Evolutionary conservation across 768 basidiomycete genomes (phyloP).

Genomic region (Harrya chromipes): DNA sequence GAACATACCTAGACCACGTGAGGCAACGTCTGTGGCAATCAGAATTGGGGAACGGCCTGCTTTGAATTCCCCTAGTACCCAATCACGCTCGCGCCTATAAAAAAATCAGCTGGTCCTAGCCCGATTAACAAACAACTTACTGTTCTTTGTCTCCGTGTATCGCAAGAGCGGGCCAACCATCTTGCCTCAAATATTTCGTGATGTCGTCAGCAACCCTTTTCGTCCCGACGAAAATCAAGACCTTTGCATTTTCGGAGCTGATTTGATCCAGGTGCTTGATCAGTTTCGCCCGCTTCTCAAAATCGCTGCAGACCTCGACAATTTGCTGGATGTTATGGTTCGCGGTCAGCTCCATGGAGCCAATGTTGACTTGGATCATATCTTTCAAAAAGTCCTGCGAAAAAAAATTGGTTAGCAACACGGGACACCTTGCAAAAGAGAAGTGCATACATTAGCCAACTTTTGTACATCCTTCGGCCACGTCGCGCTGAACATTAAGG

Average conservation of each 20-base stretch:
- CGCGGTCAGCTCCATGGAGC: conserved; percentile 96
- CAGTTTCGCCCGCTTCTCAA: conserved; percentile 94
- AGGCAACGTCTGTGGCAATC: conserved; percentile 98
- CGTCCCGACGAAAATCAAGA: conserved; percentile 96
- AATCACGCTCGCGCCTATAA: conserved; percentile 95
- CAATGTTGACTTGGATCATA: conserved; percentile 98
- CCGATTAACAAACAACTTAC: conserved; percentile 46
- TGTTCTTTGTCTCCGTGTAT: conserved; percentile 99
- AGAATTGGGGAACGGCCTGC: conserved; percentile 95
- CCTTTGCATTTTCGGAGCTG: conserved; percentile 95
- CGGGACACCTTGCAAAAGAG: not conserved
- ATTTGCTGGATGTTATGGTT: conserved; percentile 98
- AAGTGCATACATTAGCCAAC: conserved; percentile 69
- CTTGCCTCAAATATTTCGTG: conserved; percentile 95
- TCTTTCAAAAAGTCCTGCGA: conserved; percentile 89
- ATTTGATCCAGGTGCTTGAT: conserved; percentile 97
- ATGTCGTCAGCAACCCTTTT: conserved; percentile 98
- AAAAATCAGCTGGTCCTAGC: not conserved
- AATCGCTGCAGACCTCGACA: conserved; percentile 95
- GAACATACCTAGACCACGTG: conserved; percentile 98
- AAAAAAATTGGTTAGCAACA: conserved; percentile 3
- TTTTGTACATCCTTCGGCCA: conserved; percentile 99
- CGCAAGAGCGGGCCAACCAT: conserved; percentile 99
- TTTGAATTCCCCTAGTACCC: conserved; percentile 98
- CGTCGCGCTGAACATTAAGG: conserved; percentile 98